phyloP scores from a whole-genome alignment of 2,329 filamentous ascomycete species.

The Cytospora paraplurivora region DNA sequence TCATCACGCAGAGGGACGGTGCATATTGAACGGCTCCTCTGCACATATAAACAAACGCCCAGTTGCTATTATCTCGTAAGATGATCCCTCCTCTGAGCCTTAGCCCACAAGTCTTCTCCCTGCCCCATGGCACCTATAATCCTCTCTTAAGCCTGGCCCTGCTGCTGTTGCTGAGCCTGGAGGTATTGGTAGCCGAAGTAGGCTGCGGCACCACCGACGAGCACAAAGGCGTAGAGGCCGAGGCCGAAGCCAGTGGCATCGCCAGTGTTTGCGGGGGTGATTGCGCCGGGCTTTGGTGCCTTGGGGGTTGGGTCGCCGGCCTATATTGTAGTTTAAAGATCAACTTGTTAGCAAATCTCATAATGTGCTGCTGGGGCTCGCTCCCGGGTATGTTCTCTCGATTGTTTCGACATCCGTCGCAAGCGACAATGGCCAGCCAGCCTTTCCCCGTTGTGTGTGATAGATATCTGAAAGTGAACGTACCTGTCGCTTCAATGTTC shows the following conservation, averaged over 20 bases:
- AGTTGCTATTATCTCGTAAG: not conserved
- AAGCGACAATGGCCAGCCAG: not conserved
- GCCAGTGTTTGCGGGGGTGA: slow-evolving; percentile 51
- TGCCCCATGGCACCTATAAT: not conserved
- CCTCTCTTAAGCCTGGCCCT: slow-evolving; percentile 14
- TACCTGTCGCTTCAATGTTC: slow-evolving; percentile 79
- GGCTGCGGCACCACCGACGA: slow-evolving; percentile 74
- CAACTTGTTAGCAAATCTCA: not conserved
- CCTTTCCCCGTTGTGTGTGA: not conserved
- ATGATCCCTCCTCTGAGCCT: not conserved
- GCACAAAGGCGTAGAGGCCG: slow-evolving; percentile 77
- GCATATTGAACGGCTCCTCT: not conserved
- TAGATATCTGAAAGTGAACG: slow-evolving; percentile 37
- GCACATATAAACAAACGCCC: slow-evolving; percentile 11
- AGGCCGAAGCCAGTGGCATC: slow-evolving; percentile 66
- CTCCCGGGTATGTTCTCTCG: not conserved
- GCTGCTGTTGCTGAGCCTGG: slow-evolving; percentile 54
- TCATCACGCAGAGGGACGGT: slow-evolving; percentile 1
- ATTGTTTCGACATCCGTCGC: not conserved
- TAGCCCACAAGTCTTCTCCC: slow-evolving; percentile 2
- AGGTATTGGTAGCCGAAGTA: slow-evolving; percentile 87
- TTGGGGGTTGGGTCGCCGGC: slow-evolving; percentile 78
- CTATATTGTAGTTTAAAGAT: slow-evolving; percentile 44
- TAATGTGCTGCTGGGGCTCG: slow-evolving; percentile 2
- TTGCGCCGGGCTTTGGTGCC: slow-evolving; percentile 50